Percentiles rank a stretch among this genome's conserved stretches.
phyloP scores from a whole-genome alignment of 352 stramenopile species.

The Hyaloperonospora brassicae region DNA sequence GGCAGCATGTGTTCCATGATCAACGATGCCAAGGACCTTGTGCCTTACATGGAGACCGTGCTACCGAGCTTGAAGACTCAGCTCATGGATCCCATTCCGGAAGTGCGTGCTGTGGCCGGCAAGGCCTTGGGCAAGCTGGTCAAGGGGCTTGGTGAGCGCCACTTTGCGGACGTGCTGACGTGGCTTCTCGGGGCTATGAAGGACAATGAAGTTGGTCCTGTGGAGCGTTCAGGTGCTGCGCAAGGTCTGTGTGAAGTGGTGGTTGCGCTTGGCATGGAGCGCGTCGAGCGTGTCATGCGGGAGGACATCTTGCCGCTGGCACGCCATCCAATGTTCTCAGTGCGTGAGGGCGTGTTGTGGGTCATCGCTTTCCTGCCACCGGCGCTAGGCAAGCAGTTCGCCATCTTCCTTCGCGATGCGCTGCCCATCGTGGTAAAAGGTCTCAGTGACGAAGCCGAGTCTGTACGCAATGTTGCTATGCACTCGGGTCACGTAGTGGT shows the following conservation, averaged over 20 bases:
- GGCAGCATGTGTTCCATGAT: conserved; percentile 99
- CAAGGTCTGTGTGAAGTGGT: conserved; percentile 97
- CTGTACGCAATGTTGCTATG: conserved; percentile 95
- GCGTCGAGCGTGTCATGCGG: conserved; percentile 65
- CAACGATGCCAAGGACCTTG: conserved; percentile 94
- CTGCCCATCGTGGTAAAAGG: conserved; percentile 95
- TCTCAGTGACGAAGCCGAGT: conserved; percentile 97
- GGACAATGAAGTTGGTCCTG: conserved; percentile 86
- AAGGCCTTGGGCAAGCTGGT: conserved; percentile 94
- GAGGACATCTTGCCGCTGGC: conserved; percentile 94
- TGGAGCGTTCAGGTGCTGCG: conserved; percentile 96
- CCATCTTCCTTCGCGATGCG: conserved; percentile 89
- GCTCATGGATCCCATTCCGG: conserved; percentile 90
- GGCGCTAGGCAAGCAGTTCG: conserved; percentile 90
- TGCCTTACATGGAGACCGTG: conserved; percentile 97
- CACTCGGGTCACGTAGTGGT: conserved; percentile 97
- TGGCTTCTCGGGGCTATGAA: conserved; percentile 97
- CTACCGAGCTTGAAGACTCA: conserved; percentile 93
- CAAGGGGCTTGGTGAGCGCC: conserved; percentile 91
- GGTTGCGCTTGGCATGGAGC: conserved; percentile 73
- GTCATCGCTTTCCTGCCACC: conserved; percentile 97
- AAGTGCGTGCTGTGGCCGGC: conserved; percentile 90
- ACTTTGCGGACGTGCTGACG: conserved; percentile 92
- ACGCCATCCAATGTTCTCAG: conserved; percentile 90
- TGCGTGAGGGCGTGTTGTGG: conserved; percentile 98